Evolutionary conservation across 192 early-diverging fungal species (phyloP).

Genomic region (Coemansia sp.): DNA sequence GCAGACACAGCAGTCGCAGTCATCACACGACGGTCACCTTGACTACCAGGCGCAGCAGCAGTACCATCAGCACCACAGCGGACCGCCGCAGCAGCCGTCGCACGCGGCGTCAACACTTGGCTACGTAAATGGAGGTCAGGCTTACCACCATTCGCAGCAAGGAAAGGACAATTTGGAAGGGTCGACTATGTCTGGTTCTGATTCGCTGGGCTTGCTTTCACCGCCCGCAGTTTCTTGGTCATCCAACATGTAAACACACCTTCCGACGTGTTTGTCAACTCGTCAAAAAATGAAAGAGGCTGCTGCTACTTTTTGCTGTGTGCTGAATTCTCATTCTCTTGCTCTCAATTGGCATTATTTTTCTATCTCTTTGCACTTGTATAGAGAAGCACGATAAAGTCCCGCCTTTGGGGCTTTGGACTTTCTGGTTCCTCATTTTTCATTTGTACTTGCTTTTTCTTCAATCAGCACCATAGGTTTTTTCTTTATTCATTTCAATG

Average conservation of each 20-base stretch:
- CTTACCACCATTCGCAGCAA: conserved; percentile 48
- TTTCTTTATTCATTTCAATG: conserved; percentile 1
- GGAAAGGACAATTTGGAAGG: conserved; percentile 45
- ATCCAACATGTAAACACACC: conserved; percentile 40
- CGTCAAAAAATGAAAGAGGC: background rate
- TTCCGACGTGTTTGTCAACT: background rate
- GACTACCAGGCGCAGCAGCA: conserved; percentile 34
- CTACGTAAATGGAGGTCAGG: conserved; percentile 35
- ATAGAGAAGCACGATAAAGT: conserved; percentile 19
- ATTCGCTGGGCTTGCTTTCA: conserved; percentile 47
- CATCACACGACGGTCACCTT: conserved; percentile 18
- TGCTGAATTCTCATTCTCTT: conserved; percentile 2
- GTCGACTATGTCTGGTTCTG: conserved; percentile 25
- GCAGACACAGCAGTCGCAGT: conserved; percentile 20
- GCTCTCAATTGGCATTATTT: conserved; percentile 16
- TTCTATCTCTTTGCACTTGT: conserved; percentile 39
- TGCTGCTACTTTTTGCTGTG: background rate
- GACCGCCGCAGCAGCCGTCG: conserved; percentile 18
- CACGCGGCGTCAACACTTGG: conserved; percentile 25
- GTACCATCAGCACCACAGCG: conserved; percentile 33
- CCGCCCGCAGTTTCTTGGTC: conserved; percentile 53
- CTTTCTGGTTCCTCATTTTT: background rate
- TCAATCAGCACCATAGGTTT: conserved; percentile 2
- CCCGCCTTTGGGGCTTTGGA: background rate
- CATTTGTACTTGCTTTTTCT: background rate